Percentiles rank a stretch among this genome's conserved stretches.
These are phyloP conservation scores for Pseudocercospora ulei DNA, from an alignment of 2,329 filamentous ascomycete species.

Conservation along the genomic window DNA sequence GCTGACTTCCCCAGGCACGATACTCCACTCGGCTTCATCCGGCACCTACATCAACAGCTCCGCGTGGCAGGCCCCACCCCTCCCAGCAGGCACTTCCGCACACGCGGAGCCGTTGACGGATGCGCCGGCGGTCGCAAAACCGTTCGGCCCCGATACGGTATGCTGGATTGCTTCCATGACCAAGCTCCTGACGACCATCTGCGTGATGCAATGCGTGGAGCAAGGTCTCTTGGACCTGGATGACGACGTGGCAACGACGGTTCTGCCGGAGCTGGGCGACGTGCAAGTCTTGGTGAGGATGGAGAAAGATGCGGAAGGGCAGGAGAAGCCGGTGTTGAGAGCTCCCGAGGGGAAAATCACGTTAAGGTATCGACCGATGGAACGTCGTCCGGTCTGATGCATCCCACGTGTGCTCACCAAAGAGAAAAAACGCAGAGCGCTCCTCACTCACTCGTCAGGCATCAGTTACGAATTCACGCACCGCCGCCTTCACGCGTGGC, in stretches of 20 bases:
- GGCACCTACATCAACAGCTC: slow-evolving; percentile 8
- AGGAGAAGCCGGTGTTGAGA: slow-evolving; percentile 31
- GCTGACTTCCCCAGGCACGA: slow-evolving; percentile 1
- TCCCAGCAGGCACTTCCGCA: slow-evolving; percentile 2
- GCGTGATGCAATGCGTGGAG: slow-evolving; percentile 47
- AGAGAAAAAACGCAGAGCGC: too few relatives aligned
- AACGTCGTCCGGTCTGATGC: too few relatives aligned
- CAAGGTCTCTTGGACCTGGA: slow-evolving; percentile 42
- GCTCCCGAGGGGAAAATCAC: slow-evolving; percentile 40
- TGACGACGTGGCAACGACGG: slow-evolving; percentile 36
- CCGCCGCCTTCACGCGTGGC: slow-evolving; percentile 1
- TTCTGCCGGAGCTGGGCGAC: slow-evolving; percentile 43
- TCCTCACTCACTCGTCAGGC: slow-evolving; percentile 46
- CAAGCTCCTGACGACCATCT: slow-evolving; percentile 45
- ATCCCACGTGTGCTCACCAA: too few relatives aligned
- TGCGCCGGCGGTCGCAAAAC: background rate
- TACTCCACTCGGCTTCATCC: slow-evolving; percentile 7
- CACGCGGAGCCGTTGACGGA: slow-evolving; percentile 2
- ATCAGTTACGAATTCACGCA: slow-evolving; percentile 40
- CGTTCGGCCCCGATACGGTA: slow-evolving; percentile 9
- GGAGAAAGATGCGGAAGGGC: slow-evolving; percentile 26
- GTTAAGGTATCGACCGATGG: too few relatives aligned
- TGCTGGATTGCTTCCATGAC: slow-evolving; percentile 31
- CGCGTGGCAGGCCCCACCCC: slow-evolving; percentile 2
- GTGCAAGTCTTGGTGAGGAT: slow-evolving; percentile 44